phyloP scores from a whole-genome alignment of 1,284 basidiomycete species.

The Sutorius eximius region DNA sequence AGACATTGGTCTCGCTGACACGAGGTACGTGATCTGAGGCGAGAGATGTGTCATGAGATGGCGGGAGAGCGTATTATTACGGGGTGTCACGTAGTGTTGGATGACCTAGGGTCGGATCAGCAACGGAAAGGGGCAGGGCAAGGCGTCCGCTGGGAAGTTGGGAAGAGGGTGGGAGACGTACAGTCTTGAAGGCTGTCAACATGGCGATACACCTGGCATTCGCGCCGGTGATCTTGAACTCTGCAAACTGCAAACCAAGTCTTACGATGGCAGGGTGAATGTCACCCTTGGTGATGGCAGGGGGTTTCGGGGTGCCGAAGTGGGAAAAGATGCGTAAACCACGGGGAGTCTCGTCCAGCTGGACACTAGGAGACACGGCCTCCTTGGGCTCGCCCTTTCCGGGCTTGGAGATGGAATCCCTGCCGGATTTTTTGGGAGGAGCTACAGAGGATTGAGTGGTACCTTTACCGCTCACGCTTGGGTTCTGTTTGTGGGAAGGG shows the following conservation, averaged over 20 bases:
- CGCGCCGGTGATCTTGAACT: slow-evolving; percentile 84
- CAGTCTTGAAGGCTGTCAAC: slow-evolving; percentile 79
- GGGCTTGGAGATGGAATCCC: slow-evolving; percentile 13
- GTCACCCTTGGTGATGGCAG: slow-evolving; percentile 66
- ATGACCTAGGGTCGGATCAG: slow-evolving; percentile 63
- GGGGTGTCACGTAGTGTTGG: slow-evolving; percentile 81
- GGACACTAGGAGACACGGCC: slow-evolving; percentile 8
- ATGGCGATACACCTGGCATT: slow-evolving; percentile 91
- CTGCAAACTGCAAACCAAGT: slow-evolving; percentile 79
- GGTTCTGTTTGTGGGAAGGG: slow-evolving; percentile 15
- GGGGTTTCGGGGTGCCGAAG: slow-evolving; percentile 72
- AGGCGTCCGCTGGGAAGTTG: neutral
- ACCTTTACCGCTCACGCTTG: slow-evolving; percentile 23
- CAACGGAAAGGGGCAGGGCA: neutral
- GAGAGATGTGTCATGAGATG: slow-evolving; percentile 87
- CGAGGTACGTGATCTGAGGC: slow-evolving; percentile 88
- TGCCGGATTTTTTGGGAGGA: slow-evolving; percentile 24
- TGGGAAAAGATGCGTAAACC: slow-evolving; percentile 80
- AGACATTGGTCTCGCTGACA: slow-evolving; percentile 86
- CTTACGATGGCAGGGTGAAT: slow-evolving; percentile 80
- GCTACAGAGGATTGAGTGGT: slow-evolving; percentile 6
- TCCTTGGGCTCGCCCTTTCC: slow-evolving; percentile 31
- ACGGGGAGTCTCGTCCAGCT: slow-evolving; percentile 42
- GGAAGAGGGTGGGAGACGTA: slow-evolving; percentile 37
- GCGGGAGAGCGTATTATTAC: slow-evolving; percentile 79